A percentile compares a stretch with the other conserved stretches of the same genome.
These are phyloP conservation scores for Cucurbita pepo DNA, from an alignment of 306 rosid species.

Conservation along the genomic window DNA sequence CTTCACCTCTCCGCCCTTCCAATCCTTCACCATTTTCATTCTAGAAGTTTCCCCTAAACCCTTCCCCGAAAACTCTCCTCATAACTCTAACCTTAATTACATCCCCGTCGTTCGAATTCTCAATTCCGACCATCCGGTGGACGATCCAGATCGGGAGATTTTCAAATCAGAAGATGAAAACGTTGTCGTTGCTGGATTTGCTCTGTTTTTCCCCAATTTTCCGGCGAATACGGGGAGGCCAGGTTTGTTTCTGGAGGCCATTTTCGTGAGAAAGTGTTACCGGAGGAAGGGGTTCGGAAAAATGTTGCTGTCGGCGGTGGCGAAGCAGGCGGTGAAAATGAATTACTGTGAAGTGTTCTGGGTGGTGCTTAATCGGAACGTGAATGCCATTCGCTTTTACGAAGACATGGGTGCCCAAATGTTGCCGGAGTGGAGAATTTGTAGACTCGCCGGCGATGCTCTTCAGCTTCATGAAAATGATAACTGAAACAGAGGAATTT, in stretches of 20 bases:
- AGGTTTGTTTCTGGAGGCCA: constrained; percentile 66
- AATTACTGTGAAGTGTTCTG: constrained; percentile 79
- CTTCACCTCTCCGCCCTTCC: constrained; percentile 51
- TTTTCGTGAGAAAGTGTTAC: constrained; percentile 68
- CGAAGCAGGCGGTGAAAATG: constrained; percentile 80
- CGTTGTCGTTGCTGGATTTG: constrained; percentile 47
- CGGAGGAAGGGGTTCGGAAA: constrained; percentile 68
- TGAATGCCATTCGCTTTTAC: constrained; percentile 55
- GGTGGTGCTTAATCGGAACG: constrained; percentile 83
- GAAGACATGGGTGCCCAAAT: constrained; percentile 69
- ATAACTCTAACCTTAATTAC: constrained; percentile 12
- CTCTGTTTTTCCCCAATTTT: constrained; percentile 60
- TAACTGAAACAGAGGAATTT: not conserved
- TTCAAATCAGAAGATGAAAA: constrained; percentile 16
- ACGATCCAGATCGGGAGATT: constrained; percentile 35
- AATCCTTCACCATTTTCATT: constrained; percentile 61
- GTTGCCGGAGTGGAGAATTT: constrained; percentile 69
- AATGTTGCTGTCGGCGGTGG: constrained; percentile 52
- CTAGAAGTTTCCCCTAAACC: constrained; percentile 57
- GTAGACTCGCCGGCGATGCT: constrained; percentile 61
- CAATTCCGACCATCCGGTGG: constrained; percentile 38
- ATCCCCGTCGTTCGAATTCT: constrained; percentile 10
- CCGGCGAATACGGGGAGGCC: constrained; percentile 52
- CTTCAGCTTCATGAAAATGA: constrained; percentile 38
- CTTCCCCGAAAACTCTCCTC: constrained; percentile 9